Evolutionary conservation across 441 rosid species (phyloP), one percentile per base, ranked within the genome.

Genomic region (Pelargonium australe): DNA sequence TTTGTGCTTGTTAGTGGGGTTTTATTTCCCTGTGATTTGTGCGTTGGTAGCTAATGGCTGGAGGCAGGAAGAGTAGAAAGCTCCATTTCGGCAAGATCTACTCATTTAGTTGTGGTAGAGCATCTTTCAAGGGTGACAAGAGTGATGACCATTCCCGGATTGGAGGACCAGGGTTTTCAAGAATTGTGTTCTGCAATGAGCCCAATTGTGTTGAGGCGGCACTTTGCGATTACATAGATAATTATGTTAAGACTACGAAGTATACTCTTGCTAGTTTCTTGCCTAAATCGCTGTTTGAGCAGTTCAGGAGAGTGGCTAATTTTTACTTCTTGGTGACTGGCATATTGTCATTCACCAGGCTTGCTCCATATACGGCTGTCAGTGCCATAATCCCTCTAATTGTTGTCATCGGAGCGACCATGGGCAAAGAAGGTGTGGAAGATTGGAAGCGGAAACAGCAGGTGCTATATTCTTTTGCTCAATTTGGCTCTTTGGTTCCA

Each of bases 211-310:
- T 68, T 62, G 88, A 84, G 55, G 87, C 94, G 9, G 79, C 60
- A 67, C 76, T 74, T 40, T 73, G 76, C 34, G 73, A 78, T 58
- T 88, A 88, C 76, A 47, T 78, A 10, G 77, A 68, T 37, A 88
- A 88, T 76, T 85, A 86, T 68, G 88, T 86, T 3, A 78, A 81
- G 60, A 85, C 91, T 41, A 85, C 94, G 1, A 86, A 88, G 77
- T 88, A 88, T 66, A 88, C 87, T 7, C 65, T 73, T 53, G 77
- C 89, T 12, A 75, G 81, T 66, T 88, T 88, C 84, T 70, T 86
- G 75, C 94, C 94, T 20, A 88, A 88, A 79, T 88, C 91, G 6
- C 78, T 88, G 75, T 88, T 88, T 68, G 91, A 88, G 81, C 94
- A 88, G 82, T 88, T 86, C 66, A 80, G 94, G 72, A 82, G 94